Base-by-base conservation (phyloP, 139 green algal species). In the Pycnococcus provasolii region DNA sequence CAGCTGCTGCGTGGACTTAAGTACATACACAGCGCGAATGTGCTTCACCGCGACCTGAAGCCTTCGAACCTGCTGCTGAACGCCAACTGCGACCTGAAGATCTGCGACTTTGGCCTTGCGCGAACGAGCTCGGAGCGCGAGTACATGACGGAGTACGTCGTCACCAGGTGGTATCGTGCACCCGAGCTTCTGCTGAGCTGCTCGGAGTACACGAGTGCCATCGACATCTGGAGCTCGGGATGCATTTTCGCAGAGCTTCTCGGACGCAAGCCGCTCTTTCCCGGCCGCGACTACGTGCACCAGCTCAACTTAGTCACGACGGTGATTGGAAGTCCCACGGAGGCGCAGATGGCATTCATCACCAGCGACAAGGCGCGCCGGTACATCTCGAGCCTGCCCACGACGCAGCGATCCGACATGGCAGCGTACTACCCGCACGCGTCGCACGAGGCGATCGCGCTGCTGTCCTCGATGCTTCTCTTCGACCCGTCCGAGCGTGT, bases 141-240 rank as follows among this genome's bases (percentile, higher is more conserved):
- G 45, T 83, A 76, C 70, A 85, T 86, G 79, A 85, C 80, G 2
- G 80, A 86, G 67, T 86, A 86, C 60, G 80, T 86, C 26, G 80
- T 86, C 26, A 86, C 80, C 54, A 64, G 80, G 8, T 86, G 80
- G 80, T 86, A 86, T 67, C 74, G 80, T 37, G 80, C 80, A 8
- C 80, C 80, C 11, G 80, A 86, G 65, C 71, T 86, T 53, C 67
- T 86, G 45, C 73, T 86, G n/a, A 82, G 72, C 2, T 85, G 76
- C 71, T 65, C 79, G 2, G 75, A 85, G 53, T 86, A 84, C 71
- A 81, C 79, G 2, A 50, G 59, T 43, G 79, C 80, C 42, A 86
- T 86, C 64, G 80, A 86, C 60, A 60, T 86, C 9, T 86, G 80
- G 80, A 44, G 5, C 9, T 71, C 81, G 11, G 80, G 80, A 0